These are phyloP conservation scores for Rhodomyrtus psidioides DNA, from an alignment of 441 rosid genomes.

Conservation along the genomic window DNA sequence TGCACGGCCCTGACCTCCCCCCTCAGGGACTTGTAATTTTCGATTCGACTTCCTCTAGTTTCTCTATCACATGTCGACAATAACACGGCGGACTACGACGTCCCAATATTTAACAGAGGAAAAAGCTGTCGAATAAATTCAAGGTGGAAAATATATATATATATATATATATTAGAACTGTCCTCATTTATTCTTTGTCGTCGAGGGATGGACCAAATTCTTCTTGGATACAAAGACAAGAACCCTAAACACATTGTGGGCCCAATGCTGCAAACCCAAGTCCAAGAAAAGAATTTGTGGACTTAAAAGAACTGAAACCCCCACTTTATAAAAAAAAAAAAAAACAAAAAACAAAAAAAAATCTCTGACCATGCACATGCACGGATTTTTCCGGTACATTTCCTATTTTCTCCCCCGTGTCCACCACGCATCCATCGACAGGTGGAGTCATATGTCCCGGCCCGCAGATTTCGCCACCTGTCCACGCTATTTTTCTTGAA, in stretches of 20 bases:
- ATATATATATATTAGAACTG: not conserved
- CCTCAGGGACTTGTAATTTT: fast-evolving
- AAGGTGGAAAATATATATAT: not conserved
- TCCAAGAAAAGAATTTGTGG: not conserved
- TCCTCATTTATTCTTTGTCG: not conserved
- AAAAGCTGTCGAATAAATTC: not conserved
- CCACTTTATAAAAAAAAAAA: not conserved
- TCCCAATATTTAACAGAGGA: not conserved
- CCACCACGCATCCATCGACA: not conserved
- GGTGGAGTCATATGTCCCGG: not conserved
- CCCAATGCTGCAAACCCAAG: not conserved
- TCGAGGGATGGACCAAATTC: not conserved
- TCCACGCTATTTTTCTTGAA: not conserved
- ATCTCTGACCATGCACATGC: not conserved
- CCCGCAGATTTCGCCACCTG: not conserved
- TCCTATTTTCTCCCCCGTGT: not conserved
- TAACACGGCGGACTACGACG: not conserved
- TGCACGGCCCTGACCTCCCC: fast-evolving
- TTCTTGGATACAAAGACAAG: not conserved
- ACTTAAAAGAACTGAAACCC: not conserved
- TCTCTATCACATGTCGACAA: not conserved
- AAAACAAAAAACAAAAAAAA: not conserved
- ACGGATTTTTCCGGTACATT: too few relatives aligned
- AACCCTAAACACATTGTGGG: not conserved
- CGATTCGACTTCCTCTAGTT: not conserved